phyloP scores from a whole-genome alignment of 2,329 filamentous ascomycete genomes.

The Colletotrichum filicis region DNA sequence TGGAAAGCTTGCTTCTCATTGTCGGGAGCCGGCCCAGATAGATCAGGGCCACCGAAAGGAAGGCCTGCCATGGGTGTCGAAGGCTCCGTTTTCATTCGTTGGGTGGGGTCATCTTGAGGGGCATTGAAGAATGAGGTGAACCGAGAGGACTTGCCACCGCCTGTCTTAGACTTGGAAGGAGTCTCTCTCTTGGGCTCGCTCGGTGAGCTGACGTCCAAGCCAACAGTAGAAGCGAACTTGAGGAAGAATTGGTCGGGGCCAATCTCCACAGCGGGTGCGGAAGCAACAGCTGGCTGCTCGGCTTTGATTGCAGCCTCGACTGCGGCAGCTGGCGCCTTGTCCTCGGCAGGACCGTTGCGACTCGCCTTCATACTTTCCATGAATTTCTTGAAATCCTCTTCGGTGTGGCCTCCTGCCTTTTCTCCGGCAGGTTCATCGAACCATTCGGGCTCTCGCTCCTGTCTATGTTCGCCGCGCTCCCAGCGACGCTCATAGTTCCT shows the following conservation, averaged over 20 bases:
- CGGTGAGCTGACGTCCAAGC: constrained; percentile 62
- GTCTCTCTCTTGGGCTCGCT: constrained; percentile 56
- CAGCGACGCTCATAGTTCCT: constrained; percentile 60
- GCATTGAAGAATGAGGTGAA: constrained; percentile 85
- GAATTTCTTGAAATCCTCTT: constrained; percentile 94
- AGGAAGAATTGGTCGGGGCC: constrained; percentile 84
- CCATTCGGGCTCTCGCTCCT: constrained; percentile 91
- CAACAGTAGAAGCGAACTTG: constrained; percentile 56
- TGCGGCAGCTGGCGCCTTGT: constrained; percentile 46
- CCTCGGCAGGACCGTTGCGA: constrained; percentile 53
- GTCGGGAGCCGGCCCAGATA: constrained; percentile 57
- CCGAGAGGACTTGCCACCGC: constrained; percentile 75
- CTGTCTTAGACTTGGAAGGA: constrained; percentile 64
- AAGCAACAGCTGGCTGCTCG: constrained; percentile 66
- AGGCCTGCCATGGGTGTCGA: constrained; percentile 53
- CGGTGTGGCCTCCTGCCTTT: constrained; percentile 77
- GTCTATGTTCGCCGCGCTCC: constrained; percentile 67
- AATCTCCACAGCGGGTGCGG: constrained; percentile 72
- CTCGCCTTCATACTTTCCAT: constrained; percentile 89
- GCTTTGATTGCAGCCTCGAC: constrained; percentile 52
- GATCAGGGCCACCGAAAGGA: constrained; percentile 34
- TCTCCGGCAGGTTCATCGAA: constrained; percentile 80
- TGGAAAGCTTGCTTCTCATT: constrained; percentile 90
- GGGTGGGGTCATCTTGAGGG: constrained; percentile 62
- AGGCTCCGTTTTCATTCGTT: constrained; percentile 60